Percentiles rank a stretch among this genome's conserved stretches.
These are phyloP conservation scores for Actinomucor elegans DNA, from an alignment of 371 early-diverging fungal species.

Conservation along the genomic window DNA sequence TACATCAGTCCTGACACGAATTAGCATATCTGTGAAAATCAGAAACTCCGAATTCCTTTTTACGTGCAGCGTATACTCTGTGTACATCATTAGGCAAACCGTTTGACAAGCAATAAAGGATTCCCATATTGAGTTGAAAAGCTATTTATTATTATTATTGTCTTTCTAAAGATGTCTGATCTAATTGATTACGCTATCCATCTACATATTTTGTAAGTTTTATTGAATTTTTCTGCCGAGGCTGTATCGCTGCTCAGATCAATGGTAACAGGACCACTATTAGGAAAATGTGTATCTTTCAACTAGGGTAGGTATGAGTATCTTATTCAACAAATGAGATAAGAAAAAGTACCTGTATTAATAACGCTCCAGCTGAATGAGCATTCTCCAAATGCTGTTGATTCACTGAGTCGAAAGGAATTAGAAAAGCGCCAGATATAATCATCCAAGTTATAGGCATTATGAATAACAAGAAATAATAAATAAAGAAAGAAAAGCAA, in stretches of 20 bases:
- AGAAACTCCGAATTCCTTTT: too few relatives aligned
- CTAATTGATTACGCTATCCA: not conserved
- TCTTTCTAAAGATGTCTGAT: too few relatives aligned
- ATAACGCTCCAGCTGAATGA: not conserved
- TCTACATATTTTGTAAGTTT: not conserved
- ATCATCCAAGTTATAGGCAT: slow-evolving; percentile 12
- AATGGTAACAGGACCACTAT: not conserved
- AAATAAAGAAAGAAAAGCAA: not conserved
- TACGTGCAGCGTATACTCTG: too few relatives aligned
- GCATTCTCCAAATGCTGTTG: not conserved
- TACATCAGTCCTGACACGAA: too few relatives aligned
- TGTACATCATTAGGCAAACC: too few relatives aligned
- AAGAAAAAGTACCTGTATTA: not conserved
- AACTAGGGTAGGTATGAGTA: not conserved
- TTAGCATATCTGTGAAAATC: too few relatives aligned
- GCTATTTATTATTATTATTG: too few relatives aligned
- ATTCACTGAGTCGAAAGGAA: not conserved
- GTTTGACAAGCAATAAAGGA: too few relatives aligned
- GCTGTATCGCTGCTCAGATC: not conserved
- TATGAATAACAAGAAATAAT: slow-evolving; percentile 5
- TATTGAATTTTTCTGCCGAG: not conserved
- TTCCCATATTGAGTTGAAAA: too few relatives aligned
- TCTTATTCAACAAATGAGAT: not conserved
- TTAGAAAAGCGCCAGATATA: not conserved
- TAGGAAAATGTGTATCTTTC: not conserved